Base-by-base conservation (phyloP, 805 yeast genomes). In the Saccharomycopsis sp. region DNA sequence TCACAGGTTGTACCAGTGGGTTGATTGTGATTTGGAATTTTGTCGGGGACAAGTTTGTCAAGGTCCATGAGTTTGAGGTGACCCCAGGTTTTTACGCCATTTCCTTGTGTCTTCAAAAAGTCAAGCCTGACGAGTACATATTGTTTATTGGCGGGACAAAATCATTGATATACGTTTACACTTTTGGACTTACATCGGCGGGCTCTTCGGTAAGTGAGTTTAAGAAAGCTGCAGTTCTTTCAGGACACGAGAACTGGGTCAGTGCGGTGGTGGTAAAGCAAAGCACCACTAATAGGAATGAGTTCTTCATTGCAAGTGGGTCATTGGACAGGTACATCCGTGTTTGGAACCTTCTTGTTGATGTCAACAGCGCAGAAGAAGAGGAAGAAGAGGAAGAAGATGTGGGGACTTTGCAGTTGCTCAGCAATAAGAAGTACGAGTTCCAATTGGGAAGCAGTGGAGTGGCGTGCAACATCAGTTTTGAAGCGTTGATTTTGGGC, bases 241-340 rank as follows among this genome's bases (percentile, higher is more conserved):
- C 77, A 20, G 98, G 99, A 4, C 98, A 92, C 57, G 98, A 92
- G 60, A 96, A 88, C 59, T 92, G 99, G 99, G 73, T 92, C 38
- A 81, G 82, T 55, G 69, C 85, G 10, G 60, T 92, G 22, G 69
- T 77, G 1, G 74, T 85, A 53, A 74, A 70, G 27, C 59, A 68
- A 42, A 25, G 12, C 12, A 25, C 12, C 9, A 67, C 63, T 15
- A 58, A 60, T 0, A 65, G 65, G 5, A 73, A 69, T 17, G 77
- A 74, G 45, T 75, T 69, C 51, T 56, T 84, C 2, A 63, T 92
- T 20, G 97, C 97, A 4, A 75, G 83, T 41, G 97, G 95, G 0
- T 80, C 95, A 1, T 95, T 92, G 55, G 99, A 92, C 58, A 67
- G 94, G 51, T 87, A 86, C 55, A 85, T 92, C 38, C 70, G 98